Evolutionary conservation across 2,329 filamentous ascomycete genomes (phyloP).

Genomic region (Trichoderma semiorbis): DNA sequence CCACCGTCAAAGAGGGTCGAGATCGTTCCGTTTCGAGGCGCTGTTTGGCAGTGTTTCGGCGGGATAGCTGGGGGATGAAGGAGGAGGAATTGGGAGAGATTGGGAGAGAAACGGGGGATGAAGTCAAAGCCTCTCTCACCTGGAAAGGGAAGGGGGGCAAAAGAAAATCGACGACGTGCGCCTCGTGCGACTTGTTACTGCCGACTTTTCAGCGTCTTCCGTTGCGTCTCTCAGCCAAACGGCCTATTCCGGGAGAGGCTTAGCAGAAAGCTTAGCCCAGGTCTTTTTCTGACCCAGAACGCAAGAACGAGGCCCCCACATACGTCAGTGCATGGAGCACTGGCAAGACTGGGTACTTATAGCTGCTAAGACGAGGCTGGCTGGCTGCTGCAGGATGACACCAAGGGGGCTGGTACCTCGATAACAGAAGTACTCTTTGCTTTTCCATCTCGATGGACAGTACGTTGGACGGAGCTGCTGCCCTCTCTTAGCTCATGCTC

Average conservation of each 20-base stretch:
- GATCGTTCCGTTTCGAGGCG: not conserved
- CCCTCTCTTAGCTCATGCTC: not conserved
- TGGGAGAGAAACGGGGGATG: not conserved
- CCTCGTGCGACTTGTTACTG: not conserved
- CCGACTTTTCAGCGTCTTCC: constrained; percentile 8
- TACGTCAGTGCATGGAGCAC: not conserved
- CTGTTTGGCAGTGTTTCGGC: not conserved
- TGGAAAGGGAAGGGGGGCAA: constrained; percentile 2
- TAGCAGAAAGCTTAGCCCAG: constrained; percentile 12
- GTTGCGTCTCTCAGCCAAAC: not conserved
- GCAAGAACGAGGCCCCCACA: not conserved
- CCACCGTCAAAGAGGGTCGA: not conserved
- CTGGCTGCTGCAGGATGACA: no score
- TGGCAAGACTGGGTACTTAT: not conserved
- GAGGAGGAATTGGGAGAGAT: not conserved
- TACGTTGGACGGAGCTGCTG: not conserved
- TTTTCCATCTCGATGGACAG: not conserved
- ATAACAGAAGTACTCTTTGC: not conserved
- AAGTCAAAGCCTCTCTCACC: not conserved
- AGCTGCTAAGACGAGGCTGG: not conserved
- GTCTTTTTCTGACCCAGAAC: not conserved
- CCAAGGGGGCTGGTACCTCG: not conserved
- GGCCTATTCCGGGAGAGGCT: constrained; percentile 5
- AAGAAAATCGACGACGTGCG: constrained; percentile 2
- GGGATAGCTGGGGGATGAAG: not conserved